These are phyloP conservation scores for Solanum acaule DNA, from an alignment of 257 asterid species.

Conservation along the genomic window DNA sequence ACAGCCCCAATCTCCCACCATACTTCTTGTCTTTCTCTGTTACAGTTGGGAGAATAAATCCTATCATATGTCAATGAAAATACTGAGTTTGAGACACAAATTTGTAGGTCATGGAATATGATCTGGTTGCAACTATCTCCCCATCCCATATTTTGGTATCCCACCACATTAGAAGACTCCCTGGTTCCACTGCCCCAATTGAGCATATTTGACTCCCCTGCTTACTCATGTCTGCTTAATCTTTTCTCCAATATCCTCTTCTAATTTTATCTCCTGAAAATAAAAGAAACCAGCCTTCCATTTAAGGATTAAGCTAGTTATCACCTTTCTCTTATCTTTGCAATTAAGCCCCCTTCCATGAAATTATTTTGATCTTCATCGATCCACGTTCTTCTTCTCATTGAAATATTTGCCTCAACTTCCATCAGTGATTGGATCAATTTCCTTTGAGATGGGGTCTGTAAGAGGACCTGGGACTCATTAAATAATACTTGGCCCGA, in stretches of 20 bases:
- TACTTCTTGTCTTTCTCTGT: neutral
- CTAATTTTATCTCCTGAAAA: neutral
- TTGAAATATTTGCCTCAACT: neutral
- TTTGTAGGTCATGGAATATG: neutral
- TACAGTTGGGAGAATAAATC: neutral
- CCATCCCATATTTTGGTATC: neutral
- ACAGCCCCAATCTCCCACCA: neutral
- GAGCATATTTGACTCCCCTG: neutral
- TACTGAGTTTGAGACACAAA: neutral
- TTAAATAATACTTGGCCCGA: neutral
- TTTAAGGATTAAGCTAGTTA: neutral
- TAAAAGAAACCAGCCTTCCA: neutral
- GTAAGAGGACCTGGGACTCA: neutral
- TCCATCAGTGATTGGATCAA: neutral
- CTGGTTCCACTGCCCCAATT: neutral
- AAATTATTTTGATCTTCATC: neutral
- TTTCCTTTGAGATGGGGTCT: neutral
- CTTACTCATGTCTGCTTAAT: neutral
- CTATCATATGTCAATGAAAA: neutral
- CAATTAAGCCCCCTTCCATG: neutral
- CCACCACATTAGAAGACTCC: neutral
- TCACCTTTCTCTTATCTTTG: neutral
- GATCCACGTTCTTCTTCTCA: neutral
- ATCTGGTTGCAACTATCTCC: neutral
- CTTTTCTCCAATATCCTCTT: neutral